Evolutionary conservation across 225 moss, liverwort and hornwort genomes (phyloP).

Genomic region (Sphagnum tenellum): DNA sequence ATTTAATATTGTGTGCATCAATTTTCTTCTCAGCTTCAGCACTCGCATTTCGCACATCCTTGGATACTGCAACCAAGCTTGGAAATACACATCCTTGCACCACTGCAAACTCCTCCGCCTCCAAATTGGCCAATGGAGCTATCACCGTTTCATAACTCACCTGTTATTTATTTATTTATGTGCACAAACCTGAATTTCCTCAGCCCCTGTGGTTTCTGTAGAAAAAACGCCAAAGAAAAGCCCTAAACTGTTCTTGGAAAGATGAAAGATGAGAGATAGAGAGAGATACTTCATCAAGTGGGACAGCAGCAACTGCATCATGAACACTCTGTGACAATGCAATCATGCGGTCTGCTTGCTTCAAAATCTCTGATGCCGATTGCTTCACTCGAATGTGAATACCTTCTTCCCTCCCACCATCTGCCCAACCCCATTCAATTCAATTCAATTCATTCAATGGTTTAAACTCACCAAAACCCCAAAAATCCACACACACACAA

Average conservation of each 20-base stretch:
- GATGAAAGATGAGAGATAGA: no score
- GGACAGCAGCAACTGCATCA: conserved; percentile 71
- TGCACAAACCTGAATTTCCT: neutral
- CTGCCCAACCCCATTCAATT: conserved; percentile 8
- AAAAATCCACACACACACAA: no score
- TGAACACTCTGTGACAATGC: conserved; percentile 55
- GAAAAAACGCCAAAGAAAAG: neutral
- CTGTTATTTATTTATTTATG: conserved; percentile 15
- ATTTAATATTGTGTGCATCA: conserved; percentile 76
- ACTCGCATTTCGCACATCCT: conserved; percentile 89
- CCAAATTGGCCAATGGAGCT: conserved; percentile 81
- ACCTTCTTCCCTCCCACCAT: conserved; percentile 27
- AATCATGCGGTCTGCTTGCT: conserved; percentile 65
- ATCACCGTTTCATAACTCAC: conserved; percentile 81
- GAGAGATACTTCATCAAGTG: conserved; percentile 47
- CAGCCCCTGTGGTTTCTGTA: neutral
- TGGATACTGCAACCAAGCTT: conserved; percentile 71
- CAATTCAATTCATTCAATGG: no score
- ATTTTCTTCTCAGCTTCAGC: conserved; percentile 91
- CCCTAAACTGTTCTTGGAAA: neutral
- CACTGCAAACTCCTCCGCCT: conserved; percentile 71
- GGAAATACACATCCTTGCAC: conserved; percentile 92
- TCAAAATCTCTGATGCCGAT: conserved; percentile 60
- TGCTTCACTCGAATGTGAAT: conserved; percentile 57
- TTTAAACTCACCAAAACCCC: no score